Evolutionary conservation across 2,329 filamentous ascomycete species (phyloP), one percentile per base, ranked within the genome.

Genomic region (Clonostachys byssicola): DNA sequence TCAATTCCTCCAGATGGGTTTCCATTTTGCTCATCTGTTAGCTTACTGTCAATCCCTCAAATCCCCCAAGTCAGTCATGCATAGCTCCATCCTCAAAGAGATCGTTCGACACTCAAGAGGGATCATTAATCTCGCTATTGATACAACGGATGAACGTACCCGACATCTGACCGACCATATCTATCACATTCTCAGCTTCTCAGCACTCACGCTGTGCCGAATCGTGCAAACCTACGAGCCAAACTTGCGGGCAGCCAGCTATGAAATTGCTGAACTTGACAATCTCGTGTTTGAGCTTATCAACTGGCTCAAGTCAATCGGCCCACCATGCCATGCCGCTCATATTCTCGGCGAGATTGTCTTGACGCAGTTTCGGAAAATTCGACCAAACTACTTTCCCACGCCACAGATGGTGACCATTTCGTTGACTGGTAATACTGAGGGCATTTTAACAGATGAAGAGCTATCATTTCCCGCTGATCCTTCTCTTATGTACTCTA

Each of bases 1-100:
- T 9, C 59, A 61, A 12, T 62, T 62, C 34, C 51, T 62, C 0
- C 58, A 60, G 36, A 59, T 62, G 53, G 59, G 59, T 2, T 59
- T 58, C 20, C 51, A 61, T 40, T 62, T 62, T 34, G 57, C 58
- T 6, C 51, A 60, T 12, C 53, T 61, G 0, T 42, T 62, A 2
- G 52, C 53, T 0, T 49, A 57, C 23, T 54, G 52, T 7, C 59
- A 58, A n/a, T 54, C 53, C 2, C 44, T 60, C 2, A 58, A 54
- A 30, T 49, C 52, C 2, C 48, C 51, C 1, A 47, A 50, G 17
- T 49, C 49, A 3, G 41, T 49, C 0, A 54, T 56, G 49, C 35
- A 49, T 17, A 51, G 40, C 3, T 47, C 45, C 1, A 16, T 47
- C 2, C 47, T 60, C 2, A 42, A 45, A 14, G 58, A 61, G 17